A percentile compares a stretch with the other conserved stretches of the same genome.
phyloP scores from a whole-genome alignment of 306 rosid genomes.

The Medicago arabica region DNA sequence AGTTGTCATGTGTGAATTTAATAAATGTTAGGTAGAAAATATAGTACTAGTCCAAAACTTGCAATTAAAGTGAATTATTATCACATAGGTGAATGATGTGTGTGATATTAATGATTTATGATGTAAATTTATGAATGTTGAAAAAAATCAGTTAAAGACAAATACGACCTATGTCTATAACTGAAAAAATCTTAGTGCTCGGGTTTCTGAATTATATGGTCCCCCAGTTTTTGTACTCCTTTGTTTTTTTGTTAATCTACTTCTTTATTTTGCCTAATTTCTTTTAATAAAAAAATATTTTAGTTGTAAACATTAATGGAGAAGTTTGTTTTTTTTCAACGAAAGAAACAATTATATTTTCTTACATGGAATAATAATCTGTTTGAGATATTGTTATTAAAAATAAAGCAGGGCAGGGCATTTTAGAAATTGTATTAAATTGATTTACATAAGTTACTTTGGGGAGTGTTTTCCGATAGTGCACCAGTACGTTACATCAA shows the following conservation, averaged over 20 bases:
- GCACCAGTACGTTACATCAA: background rate
- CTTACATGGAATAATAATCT: background rate
- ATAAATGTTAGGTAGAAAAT: background rate
- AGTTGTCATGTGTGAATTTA: background rate
- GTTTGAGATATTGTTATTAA: background rate
- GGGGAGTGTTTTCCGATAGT: slow-evolving; percentile 35
- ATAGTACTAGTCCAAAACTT: slow-evolving; percentile 8
- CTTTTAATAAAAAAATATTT: too few species aligned
- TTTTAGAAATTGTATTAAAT: too few species aligned
- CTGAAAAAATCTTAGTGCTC: too few species aligned
- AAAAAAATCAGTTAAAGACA: background rate
- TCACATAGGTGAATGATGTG: background rate
- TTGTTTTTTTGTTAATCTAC: too few species aligned
- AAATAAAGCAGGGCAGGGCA: too few species aligned
- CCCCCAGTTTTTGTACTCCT: too few species aligned
- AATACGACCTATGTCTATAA: too few species aligned
- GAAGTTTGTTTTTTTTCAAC: too few species aligned
- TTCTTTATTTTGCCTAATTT: too few species aligned
- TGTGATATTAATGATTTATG: background rate
- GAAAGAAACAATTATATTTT: too few species aligned
- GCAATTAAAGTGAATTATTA: slow-evolving; percentile 21
- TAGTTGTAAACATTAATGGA: too few species aligned
- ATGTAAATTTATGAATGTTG: slow-evolving; percentile 3
- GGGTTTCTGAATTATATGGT: too few species aligned
- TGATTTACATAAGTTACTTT: background rate